A percentile compares a stretch with the other conserved stretches of the same genome.
Conservation (phyloP, 73 alveolate species). For the Paramecium biaurelia region DNA sequence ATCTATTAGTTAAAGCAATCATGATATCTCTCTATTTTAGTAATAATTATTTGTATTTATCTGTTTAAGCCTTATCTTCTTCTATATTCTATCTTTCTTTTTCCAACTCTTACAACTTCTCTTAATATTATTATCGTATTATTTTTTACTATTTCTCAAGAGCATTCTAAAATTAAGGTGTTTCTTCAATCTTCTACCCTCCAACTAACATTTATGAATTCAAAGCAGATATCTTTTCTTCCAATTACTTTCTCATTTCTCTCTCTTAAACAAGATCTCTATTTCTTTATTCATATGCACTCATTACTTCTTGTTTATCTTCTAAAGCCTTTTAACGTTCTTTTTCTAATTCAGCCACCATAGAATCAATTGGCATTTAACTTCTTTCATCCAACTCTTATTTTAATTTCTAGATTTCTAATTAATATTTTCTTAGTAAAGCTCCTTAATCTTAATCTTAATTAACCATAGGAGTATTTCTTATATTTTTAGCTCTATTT, state of each 20-base stretch:
- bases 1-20: constrained; percentile 97
- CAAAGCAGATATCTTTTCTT: constrained; percentile 93
- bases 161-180: constrained; percentile 92
- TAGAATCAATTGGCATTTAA: constrained; percentile 69
- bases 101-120: constrained; percentile 91
- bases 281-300: constrained; percentile 91
- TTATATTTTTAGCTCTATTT: constrained; percentile 97
- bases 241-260: constrained; percentile 94
- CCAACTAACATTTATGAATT: constrained; percentile 95
- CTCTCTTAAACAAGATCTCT: constrained; percentile 91
- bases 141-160: constrained; percentile 85
- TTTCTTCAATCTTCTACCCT: constrained; percentile 96
- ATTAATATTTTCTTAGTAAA: constrained; percentile 94
- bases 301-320: constrained; percentile 94
- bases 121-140: constrained; percentile 82
- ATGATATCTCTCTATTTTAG: constrained; percentile 98
- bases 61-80: constrained; percentile 95
- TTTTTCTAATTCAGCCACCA: constrained; percentile 83
- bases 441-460: constrained; percentile 97
- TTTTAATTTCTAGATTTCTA: constrained; percentile 92
- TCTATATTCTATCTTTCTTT: constrained; percentile 91
- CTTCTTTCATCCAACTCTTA: constrained; percentile 89
- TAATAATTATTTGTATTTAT: constrained; percentile 96
- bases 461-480: constrained; percentile 93
- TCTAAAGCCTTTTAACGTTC: constrained; percentile 93